phyloP scores from a whole-genome alignment of 331 rosid genomes.

The Malus hybrid region DNA sequence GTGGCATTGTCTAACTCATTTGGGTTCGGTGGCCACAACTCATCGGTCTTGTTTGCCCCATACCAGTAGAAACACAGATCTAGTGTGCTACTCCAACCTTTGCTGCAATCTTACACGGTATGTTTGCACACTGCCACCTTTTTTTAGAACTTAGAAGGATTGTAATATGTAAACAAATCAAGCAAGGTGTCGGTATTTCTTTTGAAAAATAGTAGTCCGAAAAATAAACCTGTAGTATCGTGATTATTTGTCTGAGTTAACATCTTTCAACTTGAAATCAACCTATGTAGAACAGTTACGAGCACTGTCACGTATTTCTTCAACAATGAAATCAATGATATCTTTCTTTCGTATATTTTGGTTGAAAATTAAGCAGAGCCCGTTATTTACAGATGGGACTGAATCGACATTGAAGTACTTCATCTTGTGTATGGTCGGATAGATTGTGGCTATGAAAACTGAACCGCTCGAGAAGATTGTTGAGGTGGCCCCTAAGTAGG shows the following conservation, averaged over 20 bases:
- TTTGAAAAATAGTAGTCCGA: not conserved
- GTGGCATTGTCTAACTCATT: conserved; percentile 88
- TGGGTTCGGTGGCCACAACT: conserved; percentile 98
- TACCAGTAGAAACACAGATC: conserved; percentile 5
- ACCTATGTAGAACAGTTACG: not conserved
- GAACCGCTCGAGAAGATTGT: conserved; percentile 11
- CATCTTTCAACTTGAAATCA: not conserved
- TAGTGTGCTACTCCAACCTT: conserved; percentile 16
- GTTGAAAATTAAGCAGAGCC: conserved; percentile 22
- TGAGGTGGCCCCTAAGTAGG: conserved; percentile 15
- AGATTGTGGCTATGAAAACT: not conserved
- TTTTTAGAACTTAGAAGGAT: not conserved
- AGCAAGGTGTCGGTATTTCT: not conserved
- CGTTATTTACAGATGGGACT: not conserved
- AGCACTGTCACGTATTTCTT: not conserved
- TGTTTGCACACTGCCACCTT: not conserved
- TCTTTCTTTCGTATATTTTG: not conserved
- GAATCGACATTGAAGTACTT: not conserved
- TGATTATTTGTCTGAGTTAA: not conserved
- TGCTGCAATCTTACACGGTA: conserved; percentile 31
- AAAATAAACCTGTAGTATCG: not conserved
- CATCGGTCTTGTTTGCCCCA: conserved; percentile 64
- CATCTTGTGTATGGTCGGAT: conserved; percentile 14
- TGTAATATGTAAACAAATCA: not conserved
- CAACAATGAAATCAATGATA: not conserved